phyloP scores from a whole-genome alignment of 495 filamentous ascomycete genomes.

The Xanthoparmelia taractica region DNA sequence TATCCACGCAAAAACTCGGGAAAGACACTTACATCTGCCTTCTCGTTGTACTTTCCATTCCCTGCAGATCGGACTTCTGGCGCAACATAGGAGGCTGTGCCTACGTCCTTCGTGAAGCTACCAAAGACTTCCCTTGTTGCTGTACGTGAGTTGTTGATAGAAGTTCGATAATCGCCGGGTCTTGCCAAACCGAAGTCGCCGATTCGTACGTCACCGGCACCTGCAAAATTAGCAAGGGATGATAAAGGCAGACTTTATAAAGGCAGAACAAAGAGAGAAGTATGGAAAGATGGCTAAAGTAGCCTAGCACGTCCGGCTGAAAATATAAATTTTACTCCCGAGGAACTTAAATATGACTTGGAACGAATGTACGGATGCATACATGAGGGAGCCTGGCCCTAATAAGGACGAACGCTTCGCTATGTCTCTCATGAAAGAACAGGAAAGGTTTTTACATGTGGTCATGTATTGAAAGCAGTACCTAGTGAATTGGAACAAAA shows the following conservation, averaged over 20 bases:
- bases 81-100: slow-evolving; percentile 91
- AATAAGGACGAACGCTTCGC: neutral
- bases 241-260: neutral
- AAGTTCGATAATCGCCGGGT: slow-evolving; percentile 62
- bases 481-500: neutral
- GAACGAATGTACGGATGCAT: neutral
- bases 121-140: slow-evolving; percentile 41
- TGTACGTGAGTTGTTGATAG: slow-evolving; percentile 19
- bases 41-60: slow-evolving; percentile 73
- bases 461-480: neutral
- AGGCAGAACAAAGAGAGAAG: too few species aligned
- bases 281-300: neutral
- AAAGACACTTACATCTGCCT: slow-evolving; percentile 54
- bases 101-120: slow-evolving; percentile 75
- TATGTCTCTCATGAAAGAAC: neutral
- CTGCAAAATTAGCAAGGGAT: slow-evolving; percentile 15
- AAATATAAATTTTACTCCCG: neutral
- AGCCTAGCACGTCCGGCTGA: neutral
- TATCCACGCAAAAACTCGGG: neutral
- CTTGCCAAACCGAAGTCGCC: slow-evolving; percentile 95
- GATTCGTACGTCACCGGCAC: slow-evolving; percentile 80
- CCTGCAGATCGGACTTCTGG: slow-evolving; percentile 74
- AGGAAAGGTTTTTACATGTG: neutral
- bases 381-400: neutral
- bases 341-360: neutral